Evolutionary conservation across 257 asterid genomes (phyloP), one percentile per base, ranked within the genome.

Genomic region (Fraxinus americana): DNA sequence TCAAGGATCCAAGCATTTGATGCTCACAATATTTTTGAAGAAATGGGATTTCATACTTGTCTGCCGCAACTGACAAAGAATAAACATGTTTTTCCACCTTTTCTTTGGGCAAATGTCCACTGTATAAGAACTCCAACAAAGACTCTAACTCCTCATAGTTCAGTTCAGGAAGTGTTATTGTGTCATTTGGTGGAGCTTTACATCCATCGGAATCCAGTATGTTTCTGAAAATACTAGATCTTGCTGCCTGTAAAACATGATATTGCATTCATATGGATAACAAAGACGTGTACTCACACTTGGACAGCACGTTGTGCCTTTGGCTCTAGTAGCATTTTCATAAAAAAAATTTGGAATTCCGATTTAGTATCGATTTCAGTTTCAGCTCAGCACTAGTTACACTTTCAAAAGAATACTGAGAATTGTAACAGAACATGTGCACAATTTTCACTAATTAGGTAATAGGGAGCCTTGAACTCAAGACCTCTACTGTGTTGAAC

Each of bases 1-100:
- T 85, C 32, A 94, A 79, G 8, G 92, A 86, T 57, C 88, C 91
- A 3, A 92, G 89, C 99, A 94, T 91, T 19, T 86, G 88, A 6
- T 85, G 84, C 87, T 91, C 92, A 57, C 99, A 94, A 14, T 86
- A 89, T 75, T 83, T 94, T 32, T 85, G 94, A 0, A 94, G 89
- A 70, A 88, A 94, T 0, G 98, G 91, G 50, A 94, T 92, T 65
- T 90, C 97, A 57, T 94, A 92, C 75, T 94, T 92, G 75, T 94
- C 97, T 11, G 99, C 99, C 3, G 97, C 97, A 2, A 92, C 76
- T n/a, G 99, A 89, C 27, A 94, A 30, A 0, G 98, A 78, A 34
- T 89, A 94, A 0, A 92, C 88, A 12, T 94, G 96, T 69, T 90
- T 92, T 39, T 89, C 98, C 74, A 74, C 77, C 73, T 86, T 92